A percentile compares a stretch with the other conserved stretches of the same genome.
phyloP scores from a whole-genome alignment of 1,139 yeast genomes.

The Yamadazyma blattariae region DNA sequence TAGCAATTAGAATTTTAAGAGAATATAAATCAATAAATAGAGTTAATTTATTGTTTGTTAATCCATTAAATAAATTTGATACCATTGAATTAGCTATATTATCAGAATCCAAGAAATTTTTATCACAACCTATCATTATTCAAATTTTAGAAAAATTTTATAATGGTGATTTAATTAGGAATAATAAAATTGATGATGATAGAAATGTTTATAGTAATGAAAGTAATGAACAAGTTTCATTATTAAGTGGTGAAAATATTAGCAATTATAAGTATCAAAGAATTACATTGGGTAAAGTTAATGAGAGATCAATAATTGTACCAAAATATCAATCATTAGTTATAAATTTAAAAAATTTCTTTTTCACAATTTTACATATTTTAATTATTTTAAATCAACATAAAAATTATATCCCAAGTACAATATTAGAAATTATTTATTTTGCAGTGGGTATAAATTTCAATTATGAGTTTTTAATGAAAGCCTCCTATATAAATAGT shows the following conservation, averaged over 20 bases:
- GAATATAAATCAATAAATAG: constrained; percentile 47
- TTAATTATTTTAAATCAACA: constrained; percentile 28
- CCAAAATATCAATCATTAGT: constrained; percentile 46
- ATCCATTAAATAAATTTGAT: constrained; percentile 44
- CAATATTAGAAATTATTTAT: constrained; percentile 22
- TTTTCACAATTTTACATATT: constrained; percentile 33
- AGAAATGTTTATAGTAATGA: background rate
- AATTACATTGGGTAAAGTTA: constrained; percentile 29
- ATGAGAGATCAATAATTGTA: constrained; percentile 31
- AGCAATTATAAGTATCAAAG: constrained; percentile 35
- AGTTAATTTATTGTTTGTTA: constrained; percentile 41
- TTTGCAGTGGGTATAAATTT: constrained; percentile 36
- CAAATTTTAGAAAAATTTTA: constrained; percentile 52
- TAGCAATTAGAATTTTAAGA: constrained; percentile 51
- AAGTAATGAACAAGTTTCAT: constrained; percentile 16
- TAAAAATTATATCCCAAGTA: constrained; percentile 9
- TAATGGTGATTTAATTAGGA: constrained; percentile 45
- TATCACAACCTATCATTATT: constrained; percentile 55
- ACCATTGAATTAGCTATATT: constrained; percentile 55
- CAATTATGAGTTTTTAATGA: constrained; percentile 37
- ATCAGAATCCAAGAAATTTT: constrained; percentile 52
- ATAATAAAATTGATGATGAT: constrained; percentile 11
- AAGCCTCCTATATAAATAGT: constrained; percentile 42
- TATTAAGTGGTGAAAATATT: constrained; percentile 18
- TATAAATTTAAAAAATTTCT: constrained; percentile 33